These are phyloP conservation scores for Carex myosuroides DNA, from an alignment of 176 grass and related monocot genomes.

Conservation along the genomic window DNA sequence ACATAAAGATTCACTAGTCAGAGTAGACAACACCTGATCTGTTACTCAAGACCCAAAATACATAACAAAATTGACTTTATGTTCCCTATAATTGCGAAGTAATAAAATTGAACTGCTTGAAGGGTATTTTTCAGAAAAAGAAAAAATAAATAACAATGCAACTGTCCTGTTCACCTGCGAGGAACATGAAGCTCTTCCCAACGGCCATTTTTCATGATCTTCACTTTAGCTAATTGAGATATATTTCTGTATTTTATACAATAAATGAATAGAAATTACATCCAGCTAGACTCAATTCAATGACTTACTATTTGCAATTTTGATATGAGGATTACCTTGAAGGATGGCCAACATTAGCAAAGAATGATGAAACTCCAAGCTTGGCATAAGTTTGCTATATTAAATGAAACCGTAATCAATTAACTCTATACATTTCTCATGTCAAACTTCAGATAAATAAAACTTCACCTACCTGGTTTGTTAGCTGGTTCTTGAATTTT, in stretches of 20 bases:
- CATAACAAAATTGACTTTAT: background rate
- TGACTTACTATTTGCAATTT: constrained; percentile 1
- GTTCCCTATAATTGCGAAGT: background rate
- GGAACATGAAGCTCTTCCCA: constrained; percentile 80
- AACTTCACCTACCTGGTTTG: constrained; percentile 54
- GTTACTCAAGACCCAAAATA: background rate
- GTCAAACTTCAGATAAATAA: background rate
- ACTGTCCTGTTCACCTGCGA: constrained; percentile 38
- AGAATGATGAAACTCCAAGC: constrained; percentile 67
- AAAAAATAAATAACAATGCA: background rate
- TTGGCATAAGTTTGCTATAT: constrained; percentile 73
- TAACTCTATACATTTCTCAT: constrained; percentile 13
- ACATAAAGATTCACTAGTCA: background rate
- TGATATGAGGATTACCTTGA: constrained; percentile 47
- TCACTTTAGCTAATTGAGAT: constrained; percentile 80
- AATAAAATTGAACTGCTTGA: background rate
- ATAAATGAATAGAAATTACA: constrained; percentile 3
- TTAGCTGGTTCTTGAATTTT: constrained; percentile 83
- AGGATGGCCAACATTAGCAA: constrained; percentile 58
- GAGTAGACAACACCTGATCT: background rate
- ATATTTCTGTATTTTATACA: constrained; percentile 65
- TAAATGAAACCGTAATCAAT: constrained; percentile 22
- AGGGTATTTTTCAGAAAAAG: background rate
- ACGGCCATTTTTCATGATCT: constrained; percentile 70
- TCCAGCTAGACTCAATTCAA: background rate